A percentile compares a stretch with the other conserved stretches of the same genome.
phyloP scores from a whole-genome alignment of 441 rosid species.

The Syzygium syzygioides region DNA sequence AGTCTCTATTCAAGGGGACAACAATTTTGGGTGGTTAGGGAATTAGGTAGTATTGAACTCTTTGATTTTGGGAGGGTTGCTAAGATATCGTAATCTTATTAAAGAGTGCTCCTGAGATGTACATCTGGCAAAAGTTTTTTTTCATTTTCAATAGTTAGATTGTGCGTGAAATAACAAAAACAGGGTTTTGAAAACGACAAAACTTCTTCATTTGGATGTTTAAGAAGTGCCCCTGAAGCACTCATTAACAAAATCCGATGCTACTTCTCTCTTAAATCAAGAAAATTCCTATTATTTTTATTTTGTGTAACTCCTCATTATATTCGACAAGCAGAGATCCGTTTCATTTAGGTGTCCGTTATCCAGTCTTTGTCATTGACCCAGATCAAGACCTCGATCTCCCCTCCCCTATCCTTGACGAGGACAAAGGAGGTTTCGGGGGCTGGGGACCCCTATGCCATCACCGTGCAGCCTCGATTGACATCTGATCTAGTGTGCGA shows the following conservation, averaged over 20 bases:
- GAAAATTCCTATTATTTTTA: neutral
- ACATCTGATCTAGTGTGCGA: neutral
- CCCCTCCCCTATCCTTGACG: neutral
- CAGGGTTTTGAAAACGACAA: neutral
- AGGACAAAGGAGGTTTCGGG: neutral
- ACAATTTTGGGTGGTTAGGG: neutral
- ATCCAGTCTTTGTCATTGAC: no score
- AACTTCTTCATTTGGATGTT: neutral
- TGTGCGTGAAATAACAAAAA: neutral
- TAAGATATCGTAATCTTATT: neutral
- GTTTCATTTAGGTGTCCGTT: neutral
- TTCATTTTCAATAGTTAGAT: neutral
- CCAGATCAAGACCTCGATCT: neutral
- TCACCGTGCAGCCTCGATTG: fast-evolving
- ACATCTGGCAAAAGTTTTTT: fast-evolving
- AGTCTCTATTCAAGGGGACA: neutral
- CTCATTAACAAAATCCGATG: neutral
- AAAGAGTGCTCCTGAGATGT: neutral
- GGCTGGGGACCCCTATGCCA: neutral
- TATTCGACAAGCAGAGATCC: neutral
- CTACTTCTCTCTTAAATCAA: neutral
- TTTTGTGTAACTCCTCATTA: neutral
- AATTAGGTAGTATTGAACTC: neutral
- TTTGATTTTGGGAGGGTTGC: neutral
- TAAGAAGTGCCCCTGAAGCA: neutral